Conservation (phyloP, 805 yeast species). For the Saccharomyces cerevisiae region DNA sequence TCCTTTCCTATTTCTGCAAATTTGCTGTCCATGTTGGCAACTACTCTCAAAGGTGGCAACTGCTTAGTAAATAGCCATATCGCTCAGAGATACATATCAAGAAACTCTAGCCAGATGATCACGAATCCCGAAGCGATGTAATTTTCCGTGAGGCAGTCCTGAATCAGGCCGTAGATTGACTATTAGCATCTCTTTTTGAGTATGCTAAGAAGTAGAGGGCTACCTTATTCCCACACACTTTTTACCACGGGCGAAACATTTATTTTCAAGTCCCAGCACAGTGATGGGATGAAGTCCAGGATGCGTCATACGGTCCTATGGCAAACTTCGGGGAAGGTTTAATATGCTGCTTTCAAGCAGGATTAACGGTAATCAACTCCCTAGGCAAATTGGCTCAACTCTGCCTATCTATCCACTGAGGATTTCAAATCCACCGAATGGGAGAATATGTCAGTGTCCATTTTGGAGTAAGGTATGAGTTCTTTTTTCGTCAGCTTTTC, state of each 20-base stretch:
- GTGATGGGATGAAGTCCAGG: constrained; percentile 92
- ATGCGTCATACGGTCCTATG: constrained; percentile 88
- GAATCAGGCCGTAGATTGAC: constrained; percentile 53
- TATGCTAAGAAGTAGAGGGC: constrained; percentile 82
- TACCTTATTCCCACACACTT: constrained; percentile 77
- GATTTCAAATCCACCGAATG: constrained; percentile 58
- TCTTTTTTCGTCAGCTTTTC: constrained; percentile 82
- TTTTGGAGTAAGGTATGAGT: constrained; percentile 87
- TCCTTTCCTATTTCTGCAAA: constrained; percentile 51
- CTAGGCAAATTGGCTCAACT: no score
- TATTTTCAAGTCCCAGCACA: constrained; percentile 27
- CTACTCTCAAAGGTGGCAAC: constrained; percentile 54
- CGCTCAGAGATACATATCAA: constrained; percentile 71
- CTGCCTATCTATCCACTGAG: constrained; percentile 53
- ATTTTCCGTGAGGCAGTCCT: constrained; percentile 71
- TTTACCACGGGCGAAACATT: constrained; percentile 35
- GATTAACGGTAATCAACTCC: no score
- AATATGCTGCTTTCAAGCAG: constrained; percentile 78
- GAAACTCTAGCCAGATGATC: constrained; percentile 64
- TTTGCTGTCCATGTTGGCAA: constrained; percentile 48
- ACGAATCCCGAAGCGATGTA: constrained; percentile 66
- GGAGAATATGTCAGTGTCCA: constrained; percentile 90
- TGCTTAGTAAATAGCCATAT: constrained; percentile 64
- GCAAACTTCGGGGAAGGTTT: constrained; percentile 68
- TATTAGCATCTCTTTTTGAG: constrained; percentile 85